Evolutionary conservation across 2,329 filamentous ascomycete species (phyloP).

Genomic region (Mycosphaerelloides madeirae): DNA sequence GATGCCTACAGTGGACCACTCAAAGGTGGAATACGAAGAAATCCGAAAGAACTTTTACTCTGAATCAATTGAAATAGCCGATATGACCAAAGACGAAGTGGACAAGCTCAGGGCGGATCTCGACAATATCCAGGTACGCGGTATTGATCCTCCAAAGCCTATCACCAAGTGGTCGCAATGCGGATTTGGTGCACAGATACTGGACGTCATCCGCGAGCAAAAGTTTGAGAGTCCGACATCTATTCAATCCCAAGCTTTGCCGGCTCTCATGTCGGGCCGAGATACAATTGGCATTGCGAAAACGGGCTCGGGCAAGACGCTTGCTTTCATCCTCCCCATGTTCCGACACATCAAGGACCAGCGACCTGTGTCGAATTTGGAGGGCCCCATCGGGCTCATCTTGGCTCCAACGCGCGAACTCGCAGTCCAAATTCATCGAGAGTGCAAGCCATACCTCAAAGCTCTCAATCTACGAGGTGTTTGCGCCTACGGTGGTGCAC

Average conservation of each 20-base stretch:
- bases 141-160: slow-evolving; percentile 83
- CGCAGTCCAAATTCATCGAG: slow-evolving; percentile 86
- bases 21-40: slow-evolving; percentile 75
- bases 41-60: slow-evolving; percentile 95
- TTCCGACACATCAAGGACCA: slow-evolving; percentile 98
- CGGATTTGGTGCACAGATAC: slow-evolving; percentile 77
- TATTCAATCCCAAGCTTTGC: slow-evolving; percentile 92
- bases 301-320: slow-evolving; percentile 94
- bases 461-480: slow-evolving; percentile 79
- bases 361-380: slow-evolving; percentile 69
- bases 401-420: slow-evolving; percentile 94
- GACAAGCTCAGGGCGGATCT: slow-evolving; percentile 77
- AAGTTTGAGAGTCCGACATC: slow-evolving; percentile 86
- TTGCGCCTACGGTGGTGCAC: slow-evolving; percentile 89
- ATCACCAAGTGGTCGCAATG: slow-evolving; percentile 97
- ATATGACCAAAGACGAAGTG: slow-evolving; percentile 80
- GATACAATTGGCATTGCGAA: slow-evolving; percentile 97
- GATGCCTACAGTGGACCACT: slow-evolving; percentile 80
- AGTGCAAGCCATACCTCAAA: slow-evolving; percentile 92
- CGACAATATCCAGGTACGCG: slow-evolving; percentile 90
- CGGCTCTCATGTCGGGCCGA: slow-evolving; percentile 89
- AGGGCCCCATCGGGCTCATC: slow-evolving; percentile 83
- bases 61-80: slow-evolving; percentile 76
- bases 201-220: slow-evolving; percentile 76
- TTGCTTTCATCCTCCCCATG: slow-evolving; percentile 94